phyloP scores from a whole-genome alignment of 1,284 basidiomycete genomes.

The Rhodotorula sp. region DNA sequence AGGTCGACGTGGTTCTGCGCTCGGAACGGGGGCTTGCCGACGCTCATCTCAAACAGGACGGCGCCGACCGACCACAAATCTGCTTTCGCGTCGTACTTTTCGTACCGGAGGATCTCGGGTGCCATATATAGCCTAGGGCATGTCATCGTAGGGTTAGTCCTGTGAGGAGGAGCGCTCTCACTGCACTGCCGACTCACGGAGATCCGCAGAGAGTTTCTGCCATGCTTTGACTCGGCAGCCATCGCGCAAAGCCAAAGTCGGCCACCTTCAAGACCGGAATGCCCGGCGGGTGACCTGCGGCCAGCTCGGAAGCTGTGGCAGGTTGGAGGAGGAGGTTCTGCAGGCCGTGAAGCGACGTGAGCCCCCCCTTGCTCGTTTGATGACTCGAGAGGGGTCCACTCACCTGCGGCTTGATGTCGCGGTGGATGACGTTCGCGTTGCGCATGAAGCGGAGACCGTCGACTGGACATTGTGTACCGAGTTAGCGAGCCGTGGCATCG shows the following conservation, averaged over 20 bases:
- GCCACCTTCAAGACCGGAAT: conserved; percentile 95
- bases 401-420: conserved; percentile 96
- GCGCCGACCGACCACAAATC: conserved; percentile 98
- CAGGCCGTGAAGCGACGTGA: conserved; percentile 1
- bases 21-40: conserved; percentile 89
- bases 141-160: neutral
- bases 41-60: conserved; percentile 92
- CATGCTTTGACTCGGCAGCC: conserved; percentile 85
- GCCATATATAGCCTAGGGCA: conserved; percentile 89
- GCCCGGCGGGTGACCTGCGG: conserved; percentile 82
- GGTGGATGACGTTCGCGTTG: conserved; percentile 84
- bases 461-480: conserved; percentile 55
- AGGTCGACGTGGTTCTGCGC: conserved; percentile 96
- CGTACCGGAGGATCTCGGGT: conserved; percentile 93
- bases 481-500: neutral
- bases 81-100: conserved; percentile 97
- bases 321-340: conserved; percentile 89
- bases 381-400: conserved; percentile 21
- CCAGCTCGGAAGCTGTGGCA: conserved; percentile 71
- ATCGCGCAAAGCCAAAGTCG: conserved; percentile 96
- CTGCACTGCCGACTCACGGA: conserved; percentile 62
- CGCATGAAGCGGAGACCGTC: conserved; percentile 91
- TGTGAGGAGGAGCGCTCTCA: neutral
- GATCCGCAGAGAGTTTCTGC: conserved; percentile 98
- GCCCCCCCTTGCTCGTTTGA: too few relatives aligned